These are phyloP conservation scores for Mycena rebaudengoi DNA, from an alignment of 768 basidiomycete species.

Conservation along the genomic window DNA sequence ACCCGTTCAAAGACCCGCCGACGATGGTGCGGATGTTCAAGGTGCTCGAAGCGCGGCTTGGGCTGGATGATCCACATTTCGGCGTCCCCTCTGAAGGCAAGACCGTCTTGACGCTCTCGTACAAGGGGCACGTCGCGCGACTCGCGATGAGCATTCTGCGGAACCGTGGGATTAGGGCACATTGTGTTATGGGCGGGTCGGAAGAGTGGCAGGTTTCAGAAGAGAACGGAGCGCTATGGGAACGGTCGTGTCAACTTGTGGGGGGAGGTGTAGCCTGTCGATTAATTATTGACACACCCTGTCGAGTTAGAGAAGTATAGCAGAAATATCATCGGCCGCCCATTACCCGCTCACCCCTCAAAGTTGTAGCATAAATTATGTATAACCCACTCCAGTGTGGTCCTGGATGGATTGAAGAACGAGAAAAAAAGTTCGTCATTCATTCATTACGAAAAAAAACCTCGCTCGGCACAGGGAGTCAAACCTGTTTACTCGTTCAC, in stretches of 20 bases:
- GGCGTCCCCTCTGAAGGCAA: slow-evolving; percentile 21
- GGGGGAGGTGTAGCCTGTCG: neutral
- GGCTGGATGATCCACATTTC: slow-evolving; percentile 21
- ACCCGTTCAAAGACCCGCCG: slow-evolving; percentile 35
- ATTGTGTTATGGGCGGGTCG: slow-evolving; percentile 22
- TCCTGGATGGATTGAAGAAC: too few relatives aligned
- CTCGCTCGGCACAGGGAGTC: too few relatives aligned
- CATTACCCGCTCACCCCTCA: too few relatives aligned
- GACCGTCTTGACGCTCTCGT: slow-evolving; percentile 28
- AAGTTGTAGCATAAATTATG: too few relatives aligned
- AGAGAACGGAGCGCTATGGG: slow-evolving; percentile 18
- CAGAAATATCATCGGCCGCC: neutral
- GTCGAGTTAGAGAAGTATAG: too few relatives aligned
- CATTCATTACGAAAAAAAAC: too few relatives aligned
- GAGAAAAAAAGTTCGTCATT: too few relatives aligned
- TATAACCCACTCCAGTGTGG: too few relatives aligned
- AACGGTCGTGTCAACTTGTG: neutral
- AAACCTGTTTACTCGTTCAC: too few relatives aligned
- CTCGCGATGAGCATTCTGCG: slow-evolving; percentile 32
- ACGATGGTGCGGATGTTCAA: slow-evolving; percentile 30
- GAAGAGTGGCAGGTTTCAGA: too few relatives aligned
- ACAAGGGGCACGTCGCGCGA: slow-evolving; percentile 29
- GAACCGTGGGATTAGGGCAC: slow-evolving; percentile 21
- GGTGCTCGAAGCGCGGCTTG: slow-evolving; percentile 26
- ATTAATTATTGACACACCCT: too few relatives aligned